Base-by-base conservation (phyloP, 495 filamentous ascomycete genomes). In the Apodospora peruviana region DNA sequence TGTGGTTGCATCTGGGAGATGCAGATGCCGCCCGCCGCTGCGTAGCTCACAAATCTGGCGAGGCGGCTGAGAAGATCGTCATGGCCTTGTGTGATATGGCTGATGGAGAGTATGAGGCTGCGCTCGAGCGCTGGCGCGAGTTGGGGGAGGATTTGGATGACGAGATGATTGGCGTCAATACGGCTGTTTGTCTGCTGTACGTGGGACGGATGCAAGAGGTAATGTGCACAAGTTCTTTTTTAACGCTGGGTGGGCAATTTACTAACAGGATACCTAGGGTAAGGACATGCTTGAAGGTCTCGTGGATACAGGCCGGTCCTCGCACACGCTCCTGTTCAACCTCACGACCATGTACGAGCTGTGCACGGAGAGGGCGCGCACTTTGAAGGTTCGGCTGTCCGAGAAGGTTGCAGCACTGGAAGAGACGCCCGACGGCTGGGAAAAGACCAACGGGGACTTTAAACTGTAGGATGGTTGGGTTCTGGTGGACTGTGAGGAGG, bases 261-360 rank as follows among this genome's bases (percentile, higher is more conserved):
- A 14, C 16, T 34, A 7, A 14, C 23, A 40, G 52, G 46, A 11
- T 21, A 39, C 25, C 16, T 29, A 82, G 84, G 80, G 84, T 4
- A 78, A 79, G 19, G 57, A 65, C 7, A 57, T 85, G 4, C 68
- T 95, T 2, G 85, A 90, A 55, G 65, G 69, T 0, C 66, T 91
- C 18, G 65, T 89, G 7, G 75, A 79, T 5, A 57, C 69, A 1
- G 77, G 80, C 5, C 68, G 79, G 18, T 78, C 80, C 0, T 94
- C 90, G 52, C 78, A 82, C 38, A 85, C 85, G 8, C 61, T 94
- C 16, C 76, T 89, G 1, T 98, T 96, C 66, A 98, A 98, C 61
- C 71, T 98, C 7, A 77, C 81, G 14, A 96, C 93, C 0, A 78
- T 95, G 55, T 98, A 95, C 61, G 93, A 98, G 65, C 79, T 98